A percentile compares a stretch with the other conserved stretches of the same genome.
Conservation (phyloP, 768 basidiomycete species). For the Amanita pseudoporphyria region DNA sequence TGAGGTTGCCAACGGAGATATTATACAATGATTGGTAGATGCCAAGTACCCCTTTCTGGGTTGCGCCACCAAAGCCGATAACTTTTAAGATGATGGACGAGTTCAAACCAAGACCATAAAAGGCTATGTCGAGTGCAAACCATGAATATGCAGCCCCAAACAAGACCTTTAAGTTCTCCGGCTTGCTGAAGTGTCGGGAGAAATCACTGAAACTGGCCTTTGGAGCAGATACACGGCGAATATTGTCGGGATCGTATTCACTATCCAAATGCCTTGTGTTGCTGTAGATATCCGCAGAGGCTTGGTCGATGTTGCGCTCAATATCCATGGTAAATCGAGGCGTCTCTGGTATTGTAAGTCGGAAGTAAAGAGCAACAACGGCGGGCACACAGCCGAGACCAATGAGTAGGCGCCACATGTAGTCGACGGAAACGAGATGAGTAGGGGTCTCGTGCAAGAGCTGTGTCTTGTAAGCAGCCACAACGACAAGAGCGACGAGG, state of each 20-base stretch:
- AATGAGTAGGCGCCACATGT: slow-evolving; percentile 80
- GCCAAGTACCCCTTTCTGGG: slow-evolving; percentile 20
- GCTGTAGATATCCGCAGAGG: slow-evolving; percentile 60
- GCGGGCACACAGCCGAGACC: slow-evolving; percentile 83
- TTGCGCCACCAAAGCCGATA: slow-evolving; percentile 60
- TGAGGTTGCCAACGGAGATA: slow-evolving; percentile 64
- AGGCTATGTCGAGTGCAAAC: slow-evolving; percentile 87
- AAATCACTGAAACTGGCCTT: slow-evolving; percentile 67
- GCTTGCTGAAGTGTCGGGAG: slow-evolving; percentile 50
- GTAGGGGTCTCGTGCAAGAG: slow-evolving; percentile 34
- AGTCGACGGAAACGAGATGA: slow-evolving; percentile 48
- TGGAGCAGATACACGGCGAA: slow-evolving; percentile 59
- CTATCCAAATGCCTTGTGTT: slow-evolving; percentile 45
- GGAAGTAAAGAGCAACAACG: slow-evolving; percentile 79
- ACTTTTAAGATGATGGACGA: slow-evolving; percentile 63
- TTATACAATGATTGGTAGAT: slow-evolving; percentile 56
- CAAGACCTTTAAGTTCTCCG: slow-evolving; percentile 73
- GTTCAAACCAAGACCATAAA: slow-evolving; percentile 85
- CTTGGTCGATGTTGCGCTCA: slow-evolving; percentile 74
- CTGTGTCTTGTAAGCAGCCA: slow-evolving; percentile 56
- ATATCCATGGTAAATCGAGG: slow-evolving; percentile 91
- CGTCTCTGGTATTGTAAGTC: slow-evolving; percentile 87
- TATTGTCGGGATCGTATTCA: slow-evolving; percentile 42
- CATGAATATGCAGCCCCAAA: slow-evolving; percentile 75
- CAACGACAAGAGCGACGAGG: slow-evolving; percentile 54